These are phyloP conservation scores for Stereum hirsutum DNA, from an alignment of 1,284 basidiomycete species.

Conservation along the genomic window DNA sequence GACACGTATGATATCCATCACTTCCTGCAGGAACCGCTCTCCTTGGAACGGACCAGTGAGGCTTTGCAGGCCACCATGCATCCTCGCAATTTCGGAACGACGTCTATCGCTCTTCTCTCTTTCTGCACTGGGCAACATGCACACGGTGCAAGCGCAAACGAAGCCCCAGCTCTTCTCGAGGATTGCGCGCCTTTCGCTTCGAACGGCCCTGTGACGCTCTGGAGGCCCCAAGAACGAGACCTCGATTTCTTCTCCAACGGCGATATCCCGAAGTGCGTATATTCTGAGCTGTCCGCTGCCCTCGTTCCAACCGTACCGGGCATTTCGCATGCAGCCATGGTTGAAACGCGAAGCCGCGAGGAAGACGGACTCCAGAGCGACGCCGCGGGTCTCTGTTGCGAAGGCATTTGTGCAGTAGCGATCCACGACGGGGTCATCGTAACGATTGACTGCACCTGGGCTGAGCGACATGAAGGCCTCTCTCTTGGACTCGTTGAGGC, in stretches of 20 bases:
- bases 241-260: slow-evolving; percentile 4
- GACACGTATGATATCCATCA: slow-evolving; percentile 7
- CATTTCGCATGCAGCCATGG: slow-evolving; percentile 10
- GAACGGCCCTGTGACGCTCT: slow-evolving; percentile 12
- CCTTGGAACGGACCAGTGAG: not conserved
- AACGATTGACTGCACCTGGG: too few relatives aligned
- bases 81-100: slow-evolving; percentile 2
- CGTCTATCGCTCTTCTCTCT: slow-evolving; percentile 9
- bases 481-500: too few relatives aligned
- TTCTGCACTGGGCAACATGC: slow-evolving; percentile 5
- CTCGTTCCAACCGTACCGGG: slow-evolving; percentile 6
- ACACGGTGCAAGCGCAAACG: slow-evolving; percentile 12
- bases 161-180: slow-evolving; percentile 9
- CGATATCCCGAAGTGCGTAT: slow-evolving; percentile 3
- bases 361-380: too few relatives aligned
- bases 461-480: too few relatives aligned
- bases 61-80: too few relatives aligned
- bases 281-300: slow-evolving; percentile 3
- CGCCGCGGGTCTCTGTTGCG: not conserved
- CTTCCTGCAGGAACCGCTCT: not conserved
- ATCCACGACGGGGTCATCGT: too few relatives aligned
- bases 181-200: slow-evolving; percentile 7
- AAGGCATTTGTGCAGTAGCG: slow-evolving; percentile 4
- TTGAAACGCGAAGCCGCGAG: slow-evolving; percentile 8
- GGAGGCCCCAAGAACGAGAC: slow-evolving; percentile 14